Base-by-base conservation (phyloP, 257 asterid genomes). In the Salvia rosmarinus region DNA sequence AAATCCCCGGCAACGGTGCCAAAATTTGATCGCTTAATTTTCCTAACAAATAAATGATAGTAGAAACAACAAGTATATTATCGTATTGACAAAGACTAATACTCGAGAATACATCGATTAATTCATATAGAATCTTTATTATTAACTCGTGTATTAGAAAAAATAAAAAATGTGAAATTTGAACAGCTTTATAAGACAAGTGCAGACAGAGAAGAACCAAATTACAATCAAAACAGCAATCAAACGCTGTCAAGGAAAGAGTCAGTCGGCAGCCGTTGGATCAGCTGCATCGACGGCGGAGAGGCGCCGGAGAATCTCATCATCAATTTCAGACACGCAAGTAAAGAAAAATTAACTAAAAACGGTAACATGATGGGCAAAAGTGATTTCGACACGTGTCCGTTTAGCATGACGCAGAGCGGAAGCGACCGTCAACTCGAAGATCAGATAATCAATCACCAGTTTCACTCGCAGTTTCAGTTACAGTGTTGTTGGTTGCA, bases 351-450 rank as follows among this genome's bases (percentile, higher is more conserved):
- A 11, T 14, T 67, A 20, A 11, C 77, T 64, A 49, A 69, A 69
- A 73, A 13, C 19, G 74, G 84, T n/a, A 69, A 64, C 3, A 54
- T 0, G 39, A 20, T 8, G 4, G 54, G 80, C 85, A 70, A 81
- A 77, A 52, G 78, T 68, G 68, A 0, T 4, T 0, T 49, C 60
- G 81, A 81, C 82, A 78, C 80, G 85, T 81, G 82, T 67, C 73
- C 4, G 4, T 0, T 20, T 34, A 30, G 57, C 9, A 64, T 47
- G 81, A 76, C 62, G 54, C 51, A 43, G 34, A 58, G 23, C 44
- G 30, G 77, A 73, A 78, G 79, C 74, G 25, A 78, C 65, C 74
- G 85, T 78, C 81, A 75, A 75, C 62, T 81, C 85, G 77, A 25
- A 30, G 0, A 19, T 16, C 6, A 17, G 2, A 56, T 39, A 42